Evolutionary conservation across 1,139 yeast species (phyloP).

Genomic region (Pneumocystis murina): DNA sequence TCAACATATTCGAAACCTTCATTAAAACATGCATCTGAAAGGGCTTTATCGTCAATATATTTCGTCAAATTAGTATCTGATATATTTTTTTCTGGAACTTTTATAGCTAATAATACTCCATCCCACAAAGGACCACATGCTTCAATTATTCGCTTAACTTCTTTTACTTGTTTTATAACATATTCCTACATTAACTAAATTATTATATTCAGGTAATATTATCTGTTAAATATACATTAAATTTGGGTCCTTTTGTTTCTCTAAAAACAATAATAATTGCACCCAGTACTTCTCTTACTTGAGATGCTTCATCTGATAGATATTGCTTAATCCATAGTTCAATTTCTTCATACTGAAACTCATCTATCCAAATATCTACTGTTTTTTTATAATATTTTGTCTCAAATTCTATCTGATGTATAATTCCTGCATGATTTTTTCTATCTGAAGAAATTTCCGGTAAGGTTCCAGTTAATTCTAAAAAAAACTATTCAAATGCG

Average conservation of each 20-base stretch:
- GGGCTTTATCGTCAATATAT: background rate
- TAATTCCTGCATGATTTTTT: slow-evolving; percentile 9
- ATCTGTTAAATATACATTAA: background rate
- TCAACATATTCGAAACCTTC: slow-evolving; percentile 11
- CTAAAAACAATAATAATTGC: slow-evolving; percentile 10
- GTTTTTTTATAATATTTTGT: slow-evolving; percentile 8
- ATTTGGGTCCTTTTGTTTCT: background rate
- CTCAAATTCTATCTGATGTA: slow-evolving; percentile 6
- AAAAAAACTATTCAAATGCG: background rate
- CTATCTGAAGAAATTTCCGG: background rate
- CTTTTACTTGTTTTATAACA: slow-evolving; percentile 4
- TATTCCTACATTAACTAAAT: background rate
- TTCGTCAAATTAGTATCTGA: background rate
- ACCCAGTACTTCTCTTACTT: slow-evolving; percentile 6
- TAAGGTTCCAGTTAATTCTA: background rate
- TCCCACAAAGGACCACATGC: background rate
- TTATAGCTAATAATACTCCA: slow-evolving; percentile 3
- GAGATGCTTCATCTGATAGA: slow-evolving; percentile 10
- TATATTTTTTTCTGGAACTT: background rate
- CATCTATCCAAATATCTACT: slow-evolving; percentile 12
- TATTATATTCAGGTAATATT: background rate
- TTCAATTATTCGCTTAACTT: slow-evolving; percentile 1
- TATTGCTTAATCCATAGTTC: slow-evolving; percentile 3
- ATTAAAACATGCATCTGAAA: slow-evolving; percentile 7
- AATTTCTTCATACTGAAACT: slow-evolving; percentile 3